Evolutionary conservation across 306 rosid species (phyloP).

Genomic region (Corylus avellana): DNA sequence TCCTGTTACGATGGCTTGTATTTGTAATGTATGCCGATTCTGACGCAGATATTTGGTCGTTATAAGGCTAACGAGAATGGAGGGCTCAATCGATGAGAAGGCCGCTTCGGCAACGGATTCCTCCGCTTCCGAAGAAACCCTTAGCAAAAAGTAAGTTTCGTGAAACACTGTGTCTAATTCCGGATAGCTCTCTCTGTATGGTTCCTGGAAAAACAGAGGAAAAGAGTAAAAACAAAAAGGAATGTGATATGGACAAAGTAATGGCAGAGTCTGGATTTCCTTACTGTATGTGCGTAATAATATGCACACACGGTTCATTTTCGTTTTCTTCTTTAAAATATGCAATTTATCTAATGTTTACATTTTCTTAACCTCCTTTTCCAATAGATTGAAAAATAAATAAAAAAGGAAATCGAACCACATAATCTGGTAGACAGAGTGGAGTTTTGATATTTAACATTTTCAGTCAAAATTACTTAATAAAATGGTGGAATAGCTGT

Average conservation of each 20-base stretch:
- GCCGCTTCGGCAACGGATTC: constrained; percentile 24
- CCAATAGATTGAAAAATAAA: too few relatives aligned
- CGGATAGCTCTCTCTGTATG: not conserved
- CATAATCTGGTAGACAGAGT: too few relatives aligned
- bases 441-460: too few relatives aligned
- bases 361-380: too few relatives aligned
- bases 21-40: not conserved
- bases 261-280: not conserved
- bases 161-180: not conserved
- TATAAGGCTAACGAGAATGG: constrained; percentile 15
- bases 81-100: constrained; percentile 21
- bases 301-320: too few relatives aligned
- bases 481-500: not conserved
- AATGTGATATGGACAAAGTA: not conserved
- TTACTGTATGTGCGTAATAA: not conserved
- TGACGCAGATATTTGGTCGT: not conserved
- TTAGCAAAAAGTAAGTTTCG: constrained; percentile 51
- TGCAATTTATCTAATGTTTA: too few relatives aligned
- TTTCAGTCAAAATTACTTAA: not conserved
- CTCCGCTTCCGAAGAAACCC: constrained; percentile 24
- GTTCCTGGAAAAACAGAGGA: not conserved
- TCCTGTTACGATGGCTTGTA: not conserved
- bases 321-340: too few relatives aligned
- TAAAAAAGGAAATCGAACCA: too few relatives aligned
- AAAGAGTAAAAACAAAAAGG: not conserved